Evolutionary conservation across 31 red algal species (phyloP), one percentile per base, ranked within the genome.

Genomic region (Porphyra umbilicalis): DNA sequence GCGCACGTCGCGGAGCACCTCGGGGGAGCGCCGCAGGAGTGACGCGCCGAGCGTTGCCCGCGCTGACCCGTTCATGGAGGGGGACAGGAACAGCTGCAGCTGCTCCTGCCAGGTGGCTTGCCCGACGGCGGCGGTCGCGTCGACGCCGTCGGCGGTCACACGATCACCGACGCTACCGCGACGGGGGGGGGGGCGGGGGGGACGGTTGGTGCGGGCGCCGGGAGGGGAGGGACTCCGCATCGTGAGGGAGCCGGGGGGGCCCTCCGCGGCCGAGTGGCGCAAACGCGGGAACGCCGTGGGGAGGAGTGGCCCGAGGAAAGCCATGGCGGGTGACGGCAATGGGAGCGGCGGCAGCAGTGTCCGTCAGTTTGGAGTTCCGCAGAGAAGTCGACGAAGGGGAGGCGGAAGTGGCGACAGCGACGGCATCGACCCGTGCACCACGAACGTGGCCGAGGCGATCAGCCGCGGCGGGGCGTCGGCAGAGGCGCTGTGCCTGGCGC

Each of bases 51-150:
- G 57, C 25, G 57, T 71, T 18, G 57, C 57, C 57, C 57, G 57
- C 16, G 57, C 57, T n/a, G 57, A 71, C 57, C 57, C 57, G 57
- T 71, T 71, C 57, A 71, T 71, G 57, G 57, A 7, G 57, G 57
- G 57, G 25, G 57, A 71, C 11, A 71, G 57, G 4, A 71, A 29
- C 57, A 71, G 20, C 57, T 29, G 57, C 57, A 71, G 11, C 57
- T 71, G 57, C 57, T 71, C 57, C 57, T 71, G 57, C 57, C 57
- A 71, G 57, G 57, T 71, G 57, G 57, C 57, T n/a, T n/a, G n/a
- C n/a, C n/a, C n/a, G n/a, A n/a, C n/a, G 0, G 57, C 57, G 1
- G 57, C 57, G 57, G 57, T 29, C 6, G 57, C 25, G 57, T 71
- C 57, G 11, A 9, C 14, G 7, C 25, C 57, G 25, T 18, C 57